Conservation (phyloP, 352 stramenopile species). For the Globisporangium heterothallicum region DNA sequence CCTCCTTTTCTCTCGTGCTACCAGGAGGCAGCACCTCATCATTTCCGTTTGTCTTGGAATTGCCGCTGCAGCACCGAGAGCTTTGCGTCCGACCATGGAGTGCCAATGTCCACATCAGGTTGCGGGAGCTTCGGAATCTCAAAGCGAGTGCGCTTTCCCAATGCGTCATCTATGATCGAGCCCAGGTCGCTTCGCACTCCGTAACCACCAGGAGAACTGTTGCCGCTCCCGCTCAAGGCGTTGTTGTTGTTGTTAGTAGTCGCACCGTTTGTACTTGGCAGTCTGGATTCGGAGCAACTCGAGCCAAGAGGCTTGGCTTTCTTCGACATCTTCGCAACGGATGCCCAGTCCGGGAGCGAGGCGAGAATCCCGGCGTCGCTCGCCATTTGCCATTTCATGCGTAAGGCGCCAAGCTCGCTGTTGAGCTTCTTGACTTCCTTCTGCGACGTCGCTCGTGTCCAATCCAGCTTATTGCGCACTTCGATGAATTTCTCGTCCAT, state of each 20-base stretch:
- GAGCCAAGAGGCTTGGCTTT: slow-evolving; percentile 30
- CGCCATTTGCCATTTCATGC: slow-evolving; percentile 74
- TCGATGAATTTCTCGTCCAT: slow-evolving; percentile 98
- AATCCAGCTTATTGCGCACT: slow-evolving; percentile 94
- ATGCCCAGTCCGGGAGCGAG: slow-evolving; percentile 42
- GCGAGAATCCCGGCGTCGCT: slow-evolving; percentile 45
- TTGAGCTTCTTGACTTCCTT: slow-evolving; percentile 79
- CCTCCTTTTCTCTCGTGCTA: neutral
- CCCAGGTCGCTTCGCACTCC: slow-evolving; percentile 1
- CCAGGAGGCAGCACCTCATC: neutral
- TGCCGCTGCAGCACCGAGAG: slow-evolving; percentile 41
- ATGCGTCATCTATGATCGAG: slow-evolving; percentile 23
- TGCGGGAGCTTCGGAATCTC: slow-evolving; percentile 79
- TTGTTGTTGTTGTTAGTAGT: slow-evolving; percentile 25
- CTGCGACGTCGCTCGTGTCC: slow-evolving; percentile 81
- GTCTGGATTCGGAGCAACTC: slow-evolving; percentile 47
- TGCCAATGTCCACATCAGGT: slow-evolving; percentile 45
- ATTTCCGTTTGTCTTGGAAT: slow-evolving; percentile 30
- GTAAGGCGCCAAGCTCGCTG: slow-evolving; percentile 49
- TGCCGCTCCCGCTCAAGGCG: neutral
- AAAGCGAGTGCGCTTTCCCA: slow-evolving; percentile 30
- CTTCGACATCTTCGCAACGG: slow-evolving; percentile 25
- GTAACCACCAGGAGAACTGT: slow-evolving; percentile 8
- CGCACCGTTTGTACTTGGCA: slow-evolving; percentile 16
- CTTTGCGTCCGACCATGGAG: slow-evolving; percentile 72